These are phyloP conservation scores for Wickerhamomyces chaumierensis DNA, from an alignment of 805 yeast species.

Conservation along the genomic window DNA sequence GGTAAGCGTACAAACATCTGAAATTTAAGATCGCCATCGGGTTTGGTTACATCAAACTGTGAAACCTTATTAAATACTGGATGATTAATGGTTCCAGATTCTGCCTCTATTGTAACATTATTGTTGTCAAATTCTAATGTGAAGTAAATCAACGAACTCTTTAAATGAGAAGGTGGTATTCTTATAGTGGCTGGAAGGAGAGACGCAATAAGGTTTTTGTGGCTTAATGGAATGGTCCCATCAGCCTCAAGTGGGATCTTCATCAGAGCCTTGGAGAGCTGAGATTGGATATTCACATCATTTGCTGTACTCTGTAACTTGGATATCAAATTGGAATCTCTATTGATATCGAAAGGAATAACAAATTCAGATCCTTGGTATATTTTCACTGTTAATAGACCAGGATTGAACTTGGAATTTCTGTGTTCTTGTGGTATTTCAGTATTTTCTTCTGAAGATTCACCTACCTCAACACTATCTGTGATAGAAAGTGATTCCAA, in stretches of 20 bases:
- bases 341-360: slow-evolving; percentile 60
- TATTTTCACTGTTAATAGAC: slow-evolving; percentile 66
- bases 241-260: slow-evolving; percentile 14
- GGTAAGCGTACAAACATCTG: slow-evolving; percentile 78
- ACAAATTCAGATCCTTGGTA: slow-evolving; percentile 57
- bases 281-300: slow-evolving; percentile 12
- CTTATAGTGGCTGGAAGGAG: slow-evolving; percentile 43
- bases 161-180: slow-evolving; percentile 41
- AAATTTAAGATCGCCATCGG: slow-evolving; percentile 49
- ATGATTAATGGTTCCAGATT: slow-evolving; percentile 63
- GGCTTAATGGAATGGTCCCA: slow-evolving; percentile 4
- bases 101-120: slow-evolving; percentile 79
- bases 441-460: too few relatives aligned
- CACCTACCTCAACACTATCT: background rate
- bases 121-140: slow-evolving; percentile 94
- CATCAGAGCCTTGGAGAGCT: slow-evolving; percentile 7
- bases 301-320: slow-evolving; percentile 53
- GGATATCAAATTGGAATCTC: slow-evolving; percentile 51
- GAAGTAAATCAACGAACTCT: slow-evolving; percentile 66
- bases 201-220: slow-evolving; percentile 8
- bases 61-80: slow-evolving; percentile 87
- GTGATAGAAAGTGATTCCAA: background rate
- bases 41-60: slow-evolving; percentile 76
- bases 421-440: too few relatives aligned
- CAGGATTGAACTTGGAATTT: slow-evolving; percentile 44